phyloP scores from a whole-genome alignment of 768 basidiomycete species.

The Boletus tomentosulus region DNA sequence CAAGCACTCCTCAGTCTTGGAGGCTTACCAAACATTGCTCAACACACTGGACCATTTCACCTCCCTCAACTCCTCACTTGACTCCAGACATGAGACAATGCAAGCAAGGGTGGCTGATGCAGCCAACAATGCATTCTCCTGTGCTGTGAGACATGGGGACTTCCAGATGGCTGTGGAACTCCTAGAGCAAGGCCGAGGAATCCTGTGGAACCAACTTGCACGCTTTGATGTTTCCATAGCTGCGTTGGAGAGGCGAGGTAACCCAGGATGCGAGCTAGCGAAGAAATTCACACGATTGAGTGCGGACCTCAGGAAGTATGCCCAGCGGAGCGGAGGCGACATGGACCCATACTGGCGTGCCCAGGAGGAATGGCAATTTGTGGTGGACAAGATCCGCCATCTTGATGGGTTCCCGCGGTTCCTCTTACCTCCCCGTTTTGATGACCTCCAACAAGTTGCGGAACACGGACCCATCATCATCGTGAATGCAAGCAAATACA shows the following conservation, averaged over 20 bases:
- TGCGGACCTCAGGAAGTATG: neutral
- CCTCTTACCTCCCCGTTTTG: neutral
- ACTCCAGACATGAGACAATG: too few relatives aligned
- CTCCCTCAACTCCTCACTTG: too few relatives aligned
- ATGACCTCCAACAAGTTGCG: neutral
- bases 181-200: too few relatives aligned
- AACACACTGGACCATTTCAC: too few relatives aligned
- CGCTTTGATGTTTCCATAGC: neutral
- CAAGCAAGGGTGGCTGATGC: too few relatives aligned
- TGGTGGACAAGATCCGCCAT: neutral
- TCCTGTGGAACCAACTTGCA: too few relatives aligned
- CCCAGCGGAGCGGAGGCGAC: neutral
- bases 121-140: too few relatives aligned
- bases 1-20: too few relatives aligned
- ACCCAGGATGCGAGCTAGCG: neutral
- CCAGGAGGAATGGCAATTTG: neutral
- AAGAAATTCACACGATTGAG: neutral
- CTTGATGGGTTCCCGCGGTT: neutral
- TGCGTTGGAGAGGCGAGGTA: neutral
- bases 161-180: too few relatives aligned
- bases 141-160: too few relatives aligned
- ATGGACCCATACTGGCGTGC: neutral
- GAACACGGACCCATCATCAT: neutral
- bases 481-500: neutral
- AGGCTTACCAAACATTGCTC: too few relatives aligned